phyloP scores from a whole-genome alignment of 2,329 filamentous ascomycete genomes.

The Aspergillus awamori region DNA sequence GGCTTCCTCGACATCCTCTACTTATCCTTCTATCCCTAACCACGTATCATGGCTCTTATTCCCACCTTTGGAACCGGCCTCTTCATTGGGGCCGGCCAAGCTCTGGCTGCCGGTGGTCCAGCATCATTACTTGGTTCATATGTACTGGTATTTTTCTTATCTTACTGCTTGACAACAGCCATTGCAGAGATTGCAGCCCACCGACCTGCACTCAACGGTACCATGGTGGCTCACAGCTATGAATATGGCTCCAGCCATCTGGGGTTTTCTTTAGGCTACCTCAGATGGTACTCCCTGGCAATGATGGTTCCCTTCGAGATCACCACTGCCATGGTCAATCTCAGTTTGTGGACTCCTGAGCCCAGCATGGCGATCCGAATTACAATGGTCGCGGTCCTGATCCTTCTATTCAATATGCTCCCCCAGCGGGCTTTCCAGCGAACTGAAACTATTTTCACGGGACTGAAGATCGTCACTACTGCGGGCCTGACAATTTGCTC shows the following conservation, averaged over 20 bases:
- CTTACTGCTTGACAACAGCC: slow-evolving; percentile 53
- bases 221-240: slow-evolving; percentile 45
- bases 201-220: slow-evolving; percentile 41
- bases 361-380: slow-evolving; percentile 47
- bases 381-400: slow-evolving; percentile 60
- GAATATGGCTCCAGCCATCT: slow-evolving; percentile 43
- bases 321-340: slow-evolving; percentile 65
- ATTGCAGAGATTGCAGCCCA: slow-evolving; percentile 45
- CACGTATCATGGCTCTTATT: slow-evolving; percentile 58
- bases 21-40: slow-evolving; percentile 39
- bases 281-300: slow-evolving; percentile 51
- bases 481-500: slow-evolving; percentile 53
- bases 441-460: slow-evolving; percentile 53
- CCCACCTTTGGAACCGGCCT: slow-evolving; percentile 60
- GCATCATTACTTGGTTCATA: slow-evolving; percentile 57
- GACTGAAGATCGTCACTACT: slow-evolving; percentile 54
- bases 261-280: slow-evolving; percentile 43
- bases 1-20: slow-evolving; percentile 11
- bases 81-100: slow-evolving; percentile 58
- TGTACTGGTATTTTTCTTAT: slow-evolving; percentile 50
- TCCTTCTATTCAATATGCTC: slow-evolving; percentile 54
- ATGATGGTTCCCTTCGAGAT: slow-evolving; percentile 61
- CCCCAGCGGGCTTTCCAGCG: slow-evolving; percentile 54
- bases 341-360: slow-evolving; percentile 59
- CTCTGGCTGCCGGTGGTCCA: slow-evolving; percentile 56